These are phyloP conservation scores for Gossypium longicalyx DNA, from an alignment of 345 rosid genomes.

Conservation along the genomic window DNA sequence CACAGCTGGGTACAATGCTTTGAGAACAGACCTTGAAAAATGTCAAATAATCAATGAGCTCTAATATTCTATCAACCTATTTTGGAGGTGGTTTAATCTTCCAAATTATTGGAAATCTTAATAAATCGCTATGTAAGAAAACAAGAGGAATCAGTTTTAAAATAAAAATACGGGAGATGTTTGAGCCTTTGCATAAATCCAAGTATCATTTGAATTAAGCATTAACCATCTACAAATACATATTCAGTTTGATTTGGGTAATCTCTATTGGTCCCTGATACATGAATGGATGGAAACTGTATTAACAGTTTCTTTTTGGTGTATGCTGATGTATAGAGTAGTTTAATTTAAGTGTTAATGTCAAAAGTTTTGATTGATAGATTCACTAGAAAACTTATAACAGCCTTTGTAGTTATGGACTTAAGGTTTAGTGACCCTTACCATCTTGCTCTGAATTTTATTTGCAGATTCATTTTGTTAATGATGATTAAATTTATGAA, in stretches of 20 bases:
- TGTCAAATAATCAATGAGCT: too few relatives aligned
- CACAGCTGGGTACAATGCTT: too few relatives aligned
- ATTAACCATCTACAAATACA: not conserved
- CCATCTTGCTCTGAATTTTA: not conserved
- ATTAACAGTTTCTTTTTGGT: not conserved
- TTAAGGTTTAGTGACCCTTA: not conserved
- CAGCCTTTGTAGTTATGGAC: not conserved
- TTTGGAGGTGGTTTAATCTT: not conserved
- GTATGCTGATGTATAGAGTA: not conserved
- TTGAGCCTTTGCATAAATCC: too few relatives aligned
- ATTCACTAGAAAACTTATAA: not conserved
- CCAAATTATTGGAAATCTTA: not conserved
- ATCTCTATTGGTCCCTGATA: not conserved
- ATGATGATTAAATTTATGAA: not conserved
- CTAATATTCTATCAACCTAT: too few relatives aligned
- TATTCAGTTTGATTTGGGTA: not conserved
- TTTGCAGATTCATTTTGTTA: not conserved
- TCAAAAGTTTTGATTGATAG: not conserved
- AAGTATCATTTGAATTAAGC: too few relatives aligned
- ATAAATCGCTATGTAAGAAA: not conserved
- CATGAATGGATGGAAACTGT: not conserved
- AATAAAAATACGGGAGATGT: not conserved
- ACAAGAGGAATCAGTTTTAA: not conserved
- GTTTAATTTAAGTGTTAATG: not conserved
- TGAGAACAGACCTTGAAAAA: too few relatives aligned